Evolutionary conservation across 441 rosid genomes (phyloP), one percentile per base, ranked within the genome.

Genomic region (Euphorbia schlechtendalii): DNA sequence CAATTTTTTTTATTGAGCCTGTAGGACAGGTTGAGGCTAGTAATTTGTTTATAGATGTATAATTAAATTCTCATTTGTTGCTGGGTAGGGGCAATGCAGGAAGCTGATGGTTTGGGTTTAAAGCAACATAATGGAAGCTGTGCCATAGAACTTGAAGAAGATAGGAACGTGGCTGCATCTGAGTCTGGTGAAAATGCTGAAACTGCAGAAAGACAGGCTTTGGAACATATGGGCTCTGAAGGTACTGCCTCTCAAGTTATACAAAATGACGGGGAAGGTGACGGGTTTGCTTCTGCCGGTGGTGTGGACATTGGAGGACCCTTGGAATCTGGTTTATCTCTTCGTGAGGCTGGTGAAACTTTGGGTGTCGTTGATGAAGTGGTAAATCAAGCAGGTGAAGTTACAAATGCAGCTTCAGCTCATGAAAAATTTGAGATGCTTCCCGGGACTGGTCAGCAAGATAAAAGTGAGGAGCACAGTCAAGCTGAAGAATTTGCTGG

Each of bases 31-130:
- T 61, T 58, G 63, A 65, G 68, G 51, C 60, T 55, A 58, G 56
- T 56, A 46, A 63, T 69, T 61, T 68, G 52, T 76, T 59, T 65
- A 77, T 80, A 75, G 77, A 75, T 82, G 82, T 81, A 71, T 88
- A 75, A 83, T 84, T 74, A 77, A 78, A 66, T 83, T 86, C 90
- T 88, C 86, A 88, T 88, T 86, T 86, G 81, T 80, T 87, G 76
- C 86, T 89, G 83, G 96, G 84, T 84, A 84, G 99, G 98, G 90
- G 80, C 82, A 78, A 85, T 87, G 97, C 98, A 92, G 97, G 97
- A 84, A 74, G 83, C 83, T 75, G 74, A 82, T 82, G 83, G 79
- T 80, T 83, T 71, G 73, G 86, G 62, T 73, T 72, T 72, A 71
- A 73, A 75, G 64, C 85, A 85, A 64, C 63, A 60, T 73, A 69